Conservation (phyloP, 345 rosid species). For the Balakata baccata region DNA sequence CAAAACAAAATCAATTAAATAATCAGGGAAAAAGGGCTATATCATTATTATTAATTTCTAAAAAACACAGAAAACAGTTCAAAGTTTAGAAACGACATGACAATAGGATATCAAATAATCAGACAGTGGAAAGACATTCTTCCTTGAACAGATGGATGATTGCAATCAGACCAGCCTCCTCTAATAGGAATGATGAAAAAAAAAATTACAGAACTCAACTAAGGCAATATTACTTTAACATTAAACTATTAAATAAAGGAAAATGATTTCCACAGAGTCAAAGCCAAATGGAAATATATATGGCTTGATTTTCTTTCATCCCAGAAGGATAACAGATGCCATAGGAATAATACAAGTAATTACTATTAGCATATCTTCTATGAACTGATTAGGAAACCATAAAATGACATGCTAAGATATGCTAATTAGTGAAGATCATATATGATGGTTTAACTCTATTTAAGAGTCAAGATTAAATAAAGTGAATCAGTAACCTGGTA, state of each 20-base stretch:
- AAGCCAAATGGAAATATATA: neutral
- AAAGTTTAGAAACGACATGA: neutral
- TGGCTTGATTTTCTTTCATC: neutral
- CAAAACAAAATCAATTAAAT: neutral
- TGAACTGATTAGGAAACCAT: neutral
- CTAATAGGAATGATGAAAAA: neutral
- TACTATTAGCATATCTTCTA: neutral
- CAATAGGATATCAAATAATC: neutral
- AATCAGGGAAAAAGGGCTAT: neutral
- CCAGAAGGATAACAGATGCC: neutral
- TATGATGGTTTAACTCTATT: conserved; percentile 3
- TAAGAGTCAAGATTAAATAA: conserved; percentile 13
- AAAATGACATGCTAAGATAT: neutral
- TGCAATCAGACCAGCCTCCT: neutral
- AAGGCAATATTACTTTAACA: neutral
- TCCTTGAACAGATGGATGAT: neutral
- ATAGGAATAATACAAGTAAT: neutral
- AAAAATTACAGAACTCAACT: neutral
- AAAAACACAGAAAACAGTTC: neutral
- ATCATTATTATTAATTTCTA: neutral
- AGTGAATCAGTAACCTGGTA: conserved; percentile 48
- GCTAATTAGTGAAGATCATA: neutral
- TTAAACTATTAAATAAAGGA: neutral
- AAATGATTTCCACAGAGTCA: neutral
- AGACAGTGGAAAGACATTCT: neutral